Evolutionary conservation across 164 flowering plant genomes (phyloP).

Genomic region (Vitis vinifera): DNA sequence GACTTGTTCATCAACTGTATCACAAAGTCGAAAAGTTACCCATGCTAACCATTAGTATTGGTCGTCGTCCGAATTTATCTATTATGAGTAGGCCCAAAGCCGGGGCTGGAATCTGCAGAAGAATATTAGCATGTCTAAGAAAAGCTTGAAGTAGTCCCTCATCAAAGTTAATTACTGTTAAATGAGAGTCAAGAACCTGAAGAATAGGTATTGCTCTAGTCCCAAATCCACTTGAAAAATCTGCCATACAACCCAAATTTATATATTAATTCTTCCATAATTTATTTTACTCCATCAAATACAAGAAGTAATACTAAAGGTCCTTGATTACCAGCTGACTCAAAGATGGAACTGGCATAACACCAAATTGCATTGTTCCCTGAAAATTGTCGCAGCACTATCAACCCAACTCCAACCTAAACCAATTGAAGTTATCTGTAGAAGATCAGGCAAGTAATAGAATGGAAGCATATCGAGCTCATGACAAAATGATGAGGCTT

Average conservation of each 20-base stretch:
- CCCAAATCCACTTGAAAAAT: background rate
- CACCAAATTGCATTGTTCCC: background rate
- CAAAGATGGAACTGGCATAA: background rate
- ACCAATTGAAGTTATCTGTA: background rate
- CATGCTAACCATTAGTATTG: too few species aligned
- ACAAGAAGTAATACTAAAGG: too few species aligned
- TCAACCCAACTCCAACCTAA: background rate
- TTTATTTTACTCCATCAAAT: too few species aligned
- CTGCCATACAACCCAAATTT: background rate
- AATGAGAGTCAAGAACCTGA: background rate
- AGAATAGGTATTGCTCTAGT: background rate
- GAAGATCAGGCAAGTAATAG: background rate
- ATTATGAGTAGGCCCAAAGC: too few species aligned
- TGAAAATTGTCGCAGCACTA: background rate
- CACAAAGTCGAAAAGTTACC: too few species aligned
- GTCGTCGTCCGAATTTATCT: too few species aligned
- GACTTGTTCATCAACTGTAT: too few species aligned
- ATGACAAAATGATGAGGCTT: background rate
- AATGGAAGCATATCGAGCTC: background rate
- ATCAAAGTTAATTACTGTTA: background rate
- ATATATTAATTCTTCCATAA: background rate
- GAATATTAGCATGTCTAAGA: too few species aligned
- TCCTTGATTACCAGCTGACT: background rate
- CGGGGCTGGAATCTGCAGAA: too few species aligned
- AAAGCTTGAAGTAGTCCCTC: too few species aligned